Percentiles rank a stretch among this genome's conserved stretches.
These are phyloP conservation scores for Hymenoscyphus albidus DNA, from an alignment of 2,329 filamentous ascomycete species.

Conservation along the genomic window DNA sequence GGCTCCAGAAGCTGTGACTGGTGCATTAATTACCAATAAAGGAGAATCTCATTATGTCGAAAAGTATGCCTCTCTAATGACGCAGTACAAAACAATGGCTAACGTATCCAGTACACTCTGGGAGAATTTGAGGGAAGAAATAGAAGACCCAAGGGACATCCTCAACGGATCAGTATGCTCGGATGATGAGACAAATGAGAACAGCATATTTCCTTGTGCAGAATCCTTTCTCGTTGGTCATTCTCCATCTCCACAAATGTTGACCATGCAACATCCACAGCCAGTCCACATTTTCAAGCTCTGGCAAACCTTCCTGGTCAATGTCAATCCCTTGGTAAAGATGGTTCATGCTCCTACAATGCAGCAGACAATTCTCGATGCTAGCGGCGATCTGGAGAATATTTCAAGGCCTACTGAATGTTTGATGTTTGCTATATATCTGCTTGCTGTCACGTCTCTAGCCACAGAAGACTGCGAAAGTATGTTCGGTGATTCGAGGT, in stretches of 20 bases:
- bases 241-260: constrained; percentile 37
- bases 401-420: constrained; percentile 52
- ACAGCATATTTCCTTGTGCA: constrained; percentile 20
- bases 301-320: constrained; percentile 68
- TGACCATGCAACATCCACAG: constrained; percentile 51
- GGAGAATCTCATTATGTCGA: constrained; percentile 30
- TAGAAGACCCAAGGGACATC: constrained; percentile 32
- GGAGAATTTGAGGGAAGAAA: constrained; percentile 32
- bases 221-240: constrained; percentile 49
- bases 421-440: constrained; percentile 63
- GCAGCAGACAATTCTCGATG: constrained; percentile 61
- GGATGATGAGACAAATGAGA: constrained; percentile 33
- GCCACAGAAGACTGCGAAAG: constrained; percentile 50
- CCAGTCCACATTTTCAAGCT: constrained; percentile 59
- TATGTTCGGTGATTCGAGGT: constrained; percentile 52
- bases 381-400: constrained; percentile 47
- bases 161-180: constrained; percentile 32
- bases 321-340: constrained; percentile 67
- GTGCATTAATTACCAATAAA: constrained; percentile 26
- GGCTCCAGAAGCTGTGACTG: constrained; percentile 12
- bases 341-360: constrained; percentile 64
- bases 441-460: constrained; percentile 51
- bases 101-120: constrained; percentile 28
- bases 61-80: constrained; percentile 20
- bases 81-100: background rate